A percentile compares a stretch with the other conserved stretches of the same genome.
These are phyloP conservation scores for Exophiala alcalophila DNA, from an alignment of 2,329 filamentous ascomycete species.

Conservation along the genomic window DNA sequence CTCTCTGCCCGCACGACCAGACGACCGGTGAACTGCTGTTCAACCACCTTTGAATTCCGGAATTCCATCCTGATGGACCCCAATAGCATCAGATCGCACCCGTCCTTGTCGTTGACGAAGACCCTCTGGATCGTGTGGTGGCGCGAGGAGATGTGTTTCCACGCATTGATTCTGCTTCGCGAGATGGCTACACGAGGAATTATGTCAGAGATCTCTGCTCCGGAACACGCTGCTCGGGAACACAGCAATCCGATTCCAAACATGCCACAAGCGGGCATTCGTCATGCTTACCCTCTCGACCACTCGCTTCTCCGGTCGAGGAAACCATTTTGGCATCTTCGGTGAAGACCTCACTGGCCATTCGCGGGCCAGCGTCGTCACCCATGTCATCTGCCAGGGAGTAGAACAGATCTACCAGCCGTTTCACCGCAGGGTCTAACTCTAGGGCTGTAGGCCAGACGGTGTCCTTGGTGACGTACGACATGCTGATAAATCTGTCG, in stretches of 20 bases:
- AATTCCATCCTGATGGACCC: conserved; percentile 3
- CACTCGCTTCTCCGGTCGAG: no score
- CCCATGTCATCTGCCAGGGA: conserved; percentile 8
- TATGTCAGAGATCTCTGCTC: no score
- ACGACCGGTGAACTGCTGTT: background rate
- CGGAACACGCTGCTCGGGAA: background rate
- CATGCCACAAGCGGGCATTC: no score
- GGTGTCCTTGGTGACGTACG: conserved; percentile 10
- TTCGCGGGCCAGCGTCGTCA: conserved; percentile 1
- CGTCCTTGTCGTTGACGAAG: conserved; percentile 9
- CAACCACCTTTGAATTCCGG: conserved; percentile 1
- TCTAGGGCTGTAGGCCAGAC: conserved; percentile 1
- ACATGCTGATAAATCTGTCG: background rate
- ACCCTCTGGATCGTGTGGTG: conserved; percentile 1
- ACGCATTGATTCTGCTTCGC: conserved; percentile 5
- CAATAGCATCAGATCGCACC: conserved; percentile 7
- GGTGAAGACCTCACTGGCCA: conserved; percentile 12
- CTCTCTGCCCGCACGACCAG: conserved; percentile 1
- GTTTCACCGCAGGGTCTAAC: conserved; percentile 1
- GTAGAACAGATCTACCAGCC: conserved; percentile 8
- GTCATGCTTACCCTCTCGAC: no score
- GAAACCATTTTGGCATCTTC: background rate
- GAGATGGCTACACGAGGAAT: no score
- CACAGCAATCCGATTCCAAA: no score
- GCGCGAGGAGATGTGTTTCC: background rate